Conservation (phyloP, 208 protist genomes). For the Vickermania ingenoplastis region DNA sequence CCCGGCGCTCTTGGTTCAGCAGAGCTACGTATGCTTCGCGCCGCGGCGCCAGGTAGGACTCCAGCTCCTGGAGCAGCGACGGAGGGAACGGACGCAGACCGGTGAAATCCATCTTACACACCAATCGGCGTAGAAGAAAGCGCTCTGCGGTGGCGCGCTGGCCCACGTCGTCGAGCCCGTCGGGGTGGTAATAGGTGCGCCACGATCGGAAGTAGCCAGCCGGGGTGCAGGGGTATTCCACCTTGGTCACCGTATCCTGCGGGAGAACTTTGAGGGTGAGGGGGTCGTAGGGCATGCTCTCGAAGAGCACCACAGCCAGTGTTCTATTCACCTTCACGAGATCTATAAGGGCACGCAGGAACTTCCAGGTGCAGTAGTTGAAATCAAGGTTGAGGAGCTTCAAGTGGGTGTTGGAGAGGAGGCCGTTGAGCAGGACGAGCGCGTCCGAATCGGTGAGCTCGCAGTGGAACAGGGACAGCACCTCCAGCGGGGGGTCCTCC, state of each 20-base stretch:
- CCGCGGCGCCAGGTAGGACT: conserved; percentile 14
- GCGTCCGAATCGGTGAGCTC: conserved; percentile 42
- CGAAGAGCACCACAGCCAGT: conserved; percentile 26
- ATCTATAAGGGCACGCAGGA: conserved; percentile 19
- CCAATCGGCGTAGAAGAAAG: conserved; percentile 10
- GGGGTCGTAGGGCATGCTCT: conserved; percentile 27
- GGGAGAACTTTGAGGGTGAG: conserved; percentile 14
- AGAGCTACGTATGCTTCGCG: conserved; percentile 18
- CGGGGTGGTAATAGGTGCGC: neutral
- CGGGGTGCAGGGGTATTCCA: conserved; percentile 14
- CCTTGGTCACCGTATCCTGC: conserved; percentile 3
- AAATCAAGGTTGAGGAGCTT: conserved; percentile 34
- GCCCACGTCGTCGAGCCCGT: neutral
- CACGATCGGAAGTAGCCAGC: conserved; percentile 10
- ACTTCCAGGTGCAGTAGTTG: conserved; percentile 27
- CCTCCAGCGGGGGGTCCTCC: conserved; percentile 25
- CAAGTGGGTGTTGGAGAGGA: conserved; percentile 30
- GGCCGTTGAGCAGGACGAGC: conserved; percentile 25
- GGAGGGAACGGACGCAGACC: conserved; percentile 20
- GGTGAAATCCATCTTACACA: conserved; percentile 19
- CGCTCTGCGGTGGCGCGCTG: conserved; percentile 11
- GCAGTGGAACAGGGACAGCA: conserved; percentile 56
- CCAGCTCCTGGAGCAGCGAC: conserved; percentile 16
- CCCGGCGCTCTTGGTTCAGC: conserved; percentile 9
- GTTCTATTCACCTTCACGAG: conserved; percentile 19